Evolutionary conservation across 2,329 filamentous ascomycete species (phyloP).

Genomic region (Emmonsia crescens): DNA sequence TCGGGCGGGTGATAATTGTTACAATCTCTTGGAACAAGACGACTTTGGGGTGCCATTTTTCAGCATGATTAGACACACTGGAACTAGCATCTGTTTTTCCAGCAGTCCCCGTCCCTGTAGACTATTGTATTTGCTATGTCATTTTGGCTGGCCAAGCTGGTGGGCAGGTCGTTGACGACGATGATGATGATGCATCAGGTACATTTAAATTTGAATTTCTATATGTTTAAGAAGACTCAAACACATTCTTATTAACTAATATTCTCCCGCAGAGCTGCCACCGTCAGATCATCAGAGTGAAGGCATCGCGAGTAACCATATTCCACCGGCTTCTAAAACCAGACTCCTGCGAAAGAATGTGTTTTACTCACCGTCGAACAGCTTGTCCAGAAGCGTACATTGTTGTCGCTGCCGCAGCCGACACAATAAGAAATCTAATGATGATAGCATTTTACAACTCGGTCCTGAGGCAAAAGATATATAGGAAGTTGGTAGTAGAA

Average conservation of each 20-base stretch:
- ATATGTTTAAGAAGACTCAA: neutral
- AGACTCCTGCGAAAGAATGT: neutral
- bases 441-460: conserved; percentile 23
- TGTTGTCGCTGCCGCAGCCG: conserved; percentile 22
- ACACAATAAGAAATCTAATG: conserved; percentile 27
- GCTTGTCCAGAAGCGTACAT: conserved; percentile 18
- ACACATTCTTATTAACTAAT: neutral
- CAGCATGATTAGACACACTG: conserved; percentile 14
- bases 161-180: conserved; percentile 11
- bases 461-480: conserved; percentile 19
- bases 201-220: neutral
- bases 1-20: conserved; percentile 9
- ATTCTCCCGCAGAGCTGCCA: neutral
- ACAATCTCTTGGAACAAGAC: conserved; percentile 13
- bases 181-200: conserved; percentile 12
- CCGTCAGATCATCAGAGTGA: neutral
- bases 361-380: neutral
- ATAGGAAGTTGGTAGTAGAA: conserved; percentile 19
- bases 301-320: neutral
- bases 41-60: conserved; percentile 16
- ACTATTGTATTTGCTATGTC: neutral
- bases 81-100: conserved; percentile 17
- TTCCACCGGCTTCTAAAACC: neutral
- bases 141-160: neutral
- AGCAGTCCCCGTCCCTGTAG: conserved; percentile 14